These are phyloP conservation scores for Nicotiana obtusifolia DNA, from an alignment of 257 asterid genomes.

Conservation along the genomic window DNA sequence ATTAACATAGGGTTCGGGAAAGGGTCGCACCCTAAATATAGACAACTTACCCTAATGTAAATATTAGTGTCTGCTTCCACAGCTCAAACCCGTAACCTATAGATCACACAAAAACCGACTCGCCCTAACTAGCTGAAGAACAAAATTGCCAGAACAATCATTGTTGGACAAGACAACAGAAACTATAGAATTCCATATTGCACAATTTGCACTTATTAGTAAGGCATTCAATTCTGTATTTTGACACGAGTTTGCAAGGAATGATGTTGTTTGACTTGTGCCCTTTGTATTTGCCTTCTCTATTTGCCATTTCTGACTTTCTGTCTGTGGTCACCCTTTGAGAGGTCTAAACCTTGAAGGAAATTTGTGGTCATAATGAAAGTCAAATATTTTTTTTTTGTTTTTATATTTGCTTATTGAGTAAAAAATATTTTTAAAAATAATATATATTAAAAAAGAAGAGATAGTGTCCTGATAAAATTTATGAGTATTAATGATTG, in stretches of 20 bases:
- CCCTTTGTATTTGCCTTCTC: background rate
- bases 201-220: background rate
- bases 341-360: no score
- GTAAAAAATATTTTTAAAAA: no score
- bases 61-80: no score
- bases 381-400: no score
- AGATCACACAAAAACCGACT: no score
- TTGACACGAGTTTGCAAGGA: background rate
- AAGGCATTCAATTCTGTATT: background rate
- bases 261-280: background rate
- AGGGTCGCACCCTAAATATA: fast-evolving
- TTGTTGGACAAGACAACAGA: background rate
- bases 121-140: background rate
- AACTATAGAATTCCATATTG: background rate
- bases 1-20: no score
- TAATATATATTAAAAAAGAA: no score
- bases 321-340: background rate
- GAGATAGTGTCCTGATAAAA: no score
- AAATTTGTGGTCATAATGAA: no score
- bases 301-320: background rate
- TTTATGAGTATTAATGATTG: no score
- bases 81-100: no score
- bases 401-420: no score
- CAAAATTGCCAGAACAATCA: background rate
- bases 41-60: background rate